Evolutionary conservation across 257 asterid species (phyloP).

Genomic region (Leptodermis oblonga): DNA sequence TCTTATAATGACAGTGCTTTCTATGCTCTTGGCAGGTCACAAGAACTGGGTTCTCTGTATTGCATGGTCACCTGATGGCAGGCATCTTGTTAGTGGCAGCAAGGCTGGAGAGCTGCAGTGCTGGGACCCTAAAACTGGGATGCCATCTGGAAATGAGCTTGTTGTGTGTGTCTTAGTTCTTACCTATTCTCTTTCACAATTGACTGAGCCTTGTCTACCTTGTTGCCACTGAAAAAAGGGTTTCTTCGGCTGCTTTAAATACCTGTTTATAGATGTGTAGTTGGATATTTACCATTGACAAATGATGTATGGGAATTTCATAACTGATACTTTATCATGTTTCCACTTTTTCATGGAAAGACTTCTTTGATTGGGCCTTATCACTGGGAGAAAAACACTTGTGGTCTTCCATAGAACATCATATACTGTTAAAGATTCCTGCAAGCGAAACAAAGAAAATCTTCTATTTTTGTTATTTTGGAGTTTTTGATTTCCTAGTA

Average conservation of each 20-base stretch:
- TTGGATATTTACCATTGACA: background rate
- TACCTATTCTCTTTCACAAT: constrained; percentile 6
- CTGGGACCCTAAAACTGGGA: constrained; percentile 89
- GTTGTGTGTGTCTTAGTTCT: constrained; percentile 48
- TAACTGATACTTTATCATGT: too few species aligned
- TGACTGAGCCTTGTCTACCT: background rate
- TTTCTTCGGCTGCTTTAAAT: too few species aligned
- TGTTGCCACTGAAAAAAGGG: background rate
- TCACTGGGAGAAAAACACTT: background rate
- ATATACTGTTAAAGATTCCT: background rate
- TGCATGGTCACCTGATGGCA: constrained; percentile 96
- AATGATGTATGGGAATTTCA: background rate
- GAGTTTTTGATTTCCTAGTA: too few species aligned
- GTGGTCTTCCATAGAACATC: background rate
- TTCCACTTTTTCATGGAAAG: background rate
- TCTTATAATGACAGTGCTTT: background rate
- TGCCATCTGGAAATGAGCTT: constrained; percentile 69
- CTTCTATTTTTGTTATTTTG: background rate
- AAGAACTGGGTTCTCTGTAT: constrained; percentile 91
- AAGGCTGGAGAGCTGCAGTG: constrained; percentile 83
- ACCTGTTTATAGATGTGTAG: background rate
- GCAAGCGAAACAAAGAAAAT: background rate
- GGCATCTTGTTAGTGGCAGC: constrained; percentile 89
- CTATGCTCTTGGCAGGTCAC: constrained; percentile 54
- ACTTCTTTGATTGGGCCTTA: background rate